Conservation (phyloP, 805 yeast species). For the Metschnikowia orientalis region DNA sequence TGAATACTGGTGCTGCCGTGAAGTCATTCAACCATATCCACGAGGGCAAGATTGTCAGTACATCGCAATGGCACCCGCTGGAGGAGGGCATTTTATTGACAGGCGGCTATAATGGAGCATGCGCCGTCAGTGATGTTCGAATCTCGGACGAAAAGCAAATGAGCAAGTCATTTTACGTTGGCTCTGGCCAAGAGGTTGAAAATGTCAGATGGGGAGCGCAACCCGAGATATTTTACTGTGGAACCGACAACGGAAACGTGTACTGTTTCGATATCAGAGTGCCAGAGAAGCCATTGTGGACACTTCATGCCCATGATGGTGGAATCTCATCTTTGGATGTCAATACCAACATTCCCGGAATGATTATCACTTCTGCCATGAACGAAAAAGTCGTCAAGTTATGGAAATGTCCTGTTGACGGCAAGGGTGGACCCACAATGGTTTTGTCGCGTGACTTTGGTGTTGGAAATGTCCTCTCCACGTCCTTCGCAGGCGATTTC, state of each 20-base stretch:
- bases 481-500: slow-evolving; percentile 79
- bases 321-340: slow-evolving; percentile 81
- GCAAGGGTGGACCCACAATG: slow-evolving; percentile 67
- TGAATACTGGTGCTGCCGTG: slow-evolving; percentile 68
- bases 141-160: slow-evolving; percentile 55
- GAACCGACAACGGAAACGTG: slow-evolving; percentile 87
- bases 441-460: slow-evolving; percentile 87
- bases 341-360: slow-evolving; percentile 62
- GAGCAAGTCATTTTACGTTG: slow-evolving; percentile 61
- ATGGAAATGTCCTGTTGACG: slow-evolving; percentile 65
- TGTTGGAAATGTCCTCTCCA: slow-evolving; percentile 83
- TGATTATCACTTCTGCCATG: slow-evolving; percentile 85
- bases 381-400: slow-evolving; percentile 81
- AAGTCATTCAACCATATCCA: slow-evolving; percentile 73
- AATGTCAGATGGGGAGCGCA: slow-evolving; percentile 64
- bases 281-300: slow-evolving; percentile 76
- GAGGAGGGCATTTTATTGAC: slow-evolving; percentile 71
- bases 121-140: slow-evolving; percentile 83
- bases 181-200: slow-evolving; percentile 78
- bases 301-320: slow-evolving; percentile 93
- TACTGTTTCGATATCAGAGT: slow-evolving; percentile 83
- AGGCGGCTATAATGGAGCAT: slow-evolving; percentile 89
- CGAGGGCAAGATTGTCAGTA: slow-evolving; percentile 73
- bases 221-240: slow-evolving; percentile 63
- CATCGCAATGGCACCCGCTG: slow-evolving; percentile 76